Percentiles rank a stretch among this genome's conserved stretches.
phyloP scores from a whole-genome alignment of 164 flowering plant genomes.

The Annona squamosa region DNA sequence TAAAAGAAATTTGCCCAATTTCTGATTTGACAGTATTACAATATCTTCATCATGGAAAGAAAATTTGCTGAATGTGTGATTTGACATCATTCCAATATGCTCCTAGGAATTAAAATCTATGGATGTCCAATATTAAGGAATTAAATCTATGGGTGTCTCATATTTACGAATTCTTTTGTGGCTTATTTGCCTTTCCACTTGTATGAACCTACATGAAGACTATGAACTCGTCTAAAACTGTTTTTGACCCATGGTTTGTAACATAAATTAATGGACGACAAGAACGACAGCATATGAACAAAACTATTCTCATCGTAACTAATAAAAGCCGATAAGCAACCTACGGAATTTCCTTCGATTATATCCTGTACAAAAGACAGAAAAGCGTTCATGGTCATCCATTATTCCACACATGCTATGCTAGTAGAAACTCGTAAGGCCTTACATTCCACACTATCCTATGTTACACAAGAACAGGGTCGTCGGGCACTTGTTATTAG shows the following conservation, averaged over 20 bases:
- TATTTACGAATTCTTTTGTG: too few relatives aligned
- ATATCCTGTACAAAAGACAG: conserved; percentile 4
- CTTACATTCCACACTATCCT: background rate
- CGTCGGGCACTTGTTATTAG: background rate
- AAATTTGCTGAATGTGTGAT: too few relatives aligned
- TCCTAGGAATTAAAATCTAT: too few relatives aligned
- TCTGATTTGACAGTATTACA: background rate
- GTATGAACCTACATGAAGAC: background rate
- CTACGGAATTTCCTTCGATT: background rate
- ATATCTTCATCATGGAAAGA: background rate
- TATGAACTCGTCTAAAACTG: background rate
- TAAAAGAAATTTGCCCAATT: background rate
- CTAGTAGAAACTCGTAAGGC: background rate
- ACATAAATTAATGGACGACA: background rate
- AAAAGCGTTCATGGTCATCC: conserved; percentile 1
- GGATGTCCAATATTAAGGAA: too few relatives aligned
- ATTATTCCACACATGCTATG: conserved; percentile 4
- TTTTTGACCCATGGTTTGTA: background rate
- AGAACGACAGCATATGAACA: background rate
- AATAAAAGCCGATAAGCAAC: background rate
- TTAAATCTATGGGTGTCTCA: too few relatives aligned
- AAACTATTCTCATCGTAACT: background rate
- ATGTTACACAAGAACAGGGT: background rate
- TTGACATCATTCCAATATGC: too few relatives aligned
- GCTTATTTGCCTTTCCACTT: too few relatives aligned